Base-by-base conservation (phyloP, 768 basidiomycete genomes). In the Mycena haematopus region DNA sequence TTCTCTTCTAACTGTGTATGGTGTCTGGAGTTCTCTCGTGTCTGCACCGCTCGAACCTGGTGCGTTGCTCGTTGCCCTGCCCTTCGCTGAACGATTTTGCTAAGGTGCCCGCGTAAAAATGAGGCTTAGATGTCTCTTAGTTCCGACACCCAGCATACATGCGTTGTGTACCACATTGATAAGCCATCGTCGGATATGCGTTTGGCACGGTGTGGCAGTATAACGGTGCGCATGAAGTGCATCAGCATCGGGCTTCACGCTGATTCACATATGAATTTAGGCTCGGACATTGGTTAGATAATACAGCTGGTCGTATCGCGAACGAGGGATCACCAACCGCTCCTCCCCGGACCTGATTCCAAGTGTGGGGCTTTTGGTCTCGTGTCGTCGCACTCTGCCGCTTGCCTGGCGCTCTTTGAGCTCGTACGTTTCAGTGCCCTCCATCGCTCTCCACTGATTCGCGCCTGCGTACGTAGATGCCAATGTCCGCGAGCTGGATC, bases 1-100 rank as follows among this genome's bases (percentile, higher is more conserved):
- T 55, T 55, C 19, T 44, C 53, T 29, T 55, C 53, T 24, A 44
- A 55, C 53, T n/a, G n/a, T n/a, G n/a, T 55, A 55, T 29, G 53
- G 53, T 15, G 25, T 55, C 40, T 55, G 53, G 53, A 55, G 53
- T 44, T 29, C 53, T 44, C 19, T 10, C 25, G 53, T 29, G 53
- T 31, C 53, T 40, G 15, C 53, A 27, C 53, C 53, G 25, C 53
- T 55, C 25, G 25, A 44, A 22, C 38, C 53, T 6, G 40, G 53
- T 55, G 53, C 38, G 53, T 33, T 33, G 31, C 8, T 55, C 53
- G 15, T 55, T 44, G 40, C 14, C 53, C 53, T 55, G 38, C 27
- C 24, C 2, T n/a, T n/a, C n/a, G 13, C 53, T 38, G 53, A 55
- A 22, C 40, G 40, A 42, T n/a, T 44, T 55, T 44, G 38, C 35